Base-by-base conservation (phyloP, 768 basidiomycete species). In the Termitomyces sp. region DNA sequence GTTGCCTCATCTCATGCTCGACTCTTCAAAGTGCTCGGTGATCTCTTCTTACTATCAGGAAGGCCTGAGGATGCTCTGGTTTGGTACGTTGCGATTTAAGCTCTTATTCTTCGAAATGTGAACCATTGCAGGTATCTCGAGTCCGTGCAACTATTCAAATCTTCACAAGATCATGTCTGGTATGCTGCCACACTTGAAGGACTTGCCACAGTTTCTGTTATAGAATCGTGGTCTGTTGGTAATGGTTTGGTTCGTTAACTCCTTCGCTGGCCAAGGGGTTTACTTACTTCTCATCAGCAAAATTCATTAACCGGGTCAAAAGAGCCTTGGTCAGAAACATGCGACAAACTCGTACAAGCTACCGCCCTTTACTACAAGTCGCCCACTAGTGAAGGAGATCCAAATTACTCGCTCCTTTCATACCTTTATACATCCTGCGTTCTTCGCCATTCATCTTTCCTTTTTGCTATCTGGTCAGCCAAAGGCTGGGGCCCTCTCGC, bases 141-240 rank as follows among this genome's bases (percentile, higher is more conserved):
- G 77, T 89, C 94, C 12, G 75, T 94, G 17, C 82, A 82, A 37
- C 71, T 91, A n/a, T 86, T 94, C 67, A 91, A 88, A 72, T 78
- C 79, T 1, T 81, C 85, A 8, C 84, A 86, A 59, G 96, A 98
- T 72, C 74, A 83, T 29, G 79, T 91, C 32, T 99, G 96, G 96
- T 90, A 95, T 71, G 96, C 93, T 0, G 86, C 89, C 12, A 87
- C 88, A 0, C 77, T 93, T 49, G 97, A 99, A 76, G 93, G 94
- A 4, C 72, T 95, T 67, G 91, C 90, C 2, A 91, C 90, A 3
- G 79, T 89, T 34, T 80, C 85, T 9, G 79, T 96, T 11, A 79
- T 97, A 20, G 94, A 96, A 61, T 87, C 89, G 8, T 98, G 94
- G 94, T 81, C 87, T 31, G 78, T 81, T 48, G 86, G 83, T n/a